Evolutionary conservation across 2,329 filamentous ascomycete species (phyloP).

Genomic region (Penicillium sp.): DNA sequence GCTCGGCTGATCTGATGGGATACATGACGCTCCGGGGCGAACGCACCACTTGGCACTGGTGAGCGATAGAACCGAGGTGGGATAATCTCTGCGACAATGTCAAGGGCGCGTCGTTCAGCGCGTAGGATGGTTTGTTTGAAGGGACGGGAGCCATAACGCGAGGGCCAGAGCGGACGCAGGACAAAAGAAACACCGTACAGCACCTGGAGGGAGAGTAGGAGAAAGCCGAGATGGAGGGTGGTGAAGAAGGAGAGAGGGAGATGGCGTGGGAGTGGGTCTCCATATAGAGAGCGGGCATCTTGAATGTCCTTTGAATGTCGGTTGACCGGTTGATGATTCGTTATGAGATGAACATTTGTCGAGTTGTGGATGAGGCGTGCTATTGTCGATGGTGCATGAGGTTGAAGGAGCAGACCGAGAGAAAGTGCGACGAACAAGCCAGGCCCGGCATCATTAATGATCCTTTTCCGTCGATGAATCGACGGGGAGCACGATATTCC

Average conservation of each 20-base stretch:
- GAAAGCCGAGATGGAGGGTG: conserved; percentile 21
- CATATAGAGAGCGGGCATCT: conserved; percentile 10
- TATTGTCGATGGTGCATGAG: no score
- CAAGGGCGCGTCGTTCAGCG: conserved; percentile 27
- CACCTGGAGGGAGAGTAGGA: conserved; percentile 29
- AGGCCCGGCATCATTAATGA: no score
- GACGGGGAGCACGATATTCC: no score
- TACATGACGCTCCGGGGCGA: conserved; percentile 1
- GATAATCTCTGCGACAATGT: conserved; percentile 23
- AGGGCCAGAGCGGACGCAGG: conserved; percentile 14
- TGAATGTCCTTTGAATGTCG: neutral
- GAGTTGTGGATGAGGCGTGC: no score
- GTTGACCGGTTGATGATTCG: neutral
- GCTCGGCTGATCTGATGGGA: neutral
- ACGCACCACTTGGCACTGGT: conserved; percentile 9
- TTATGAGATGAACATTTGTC: no score
- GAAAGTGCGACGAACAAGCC: no score
- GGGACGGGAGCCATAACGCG: conserved; percentile 12
- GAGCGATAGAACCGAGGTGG: conserved; percentile 21
- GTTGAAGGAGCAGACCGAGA: no score
- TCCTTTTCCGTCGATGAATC: no score
- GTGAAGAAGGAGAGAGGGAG: conserved; percentile 20
- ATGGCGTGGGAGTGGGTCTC: conserved; percentile 2
- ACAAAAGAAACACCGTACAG: conserved; percentile 27
- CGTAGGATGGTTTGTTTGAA: conserved; percentile 22